Evolutionary conservation across 805 yeast genomes (phyloP).

Genomic region (Wickerhamomyces sydowiorum): DNA sequence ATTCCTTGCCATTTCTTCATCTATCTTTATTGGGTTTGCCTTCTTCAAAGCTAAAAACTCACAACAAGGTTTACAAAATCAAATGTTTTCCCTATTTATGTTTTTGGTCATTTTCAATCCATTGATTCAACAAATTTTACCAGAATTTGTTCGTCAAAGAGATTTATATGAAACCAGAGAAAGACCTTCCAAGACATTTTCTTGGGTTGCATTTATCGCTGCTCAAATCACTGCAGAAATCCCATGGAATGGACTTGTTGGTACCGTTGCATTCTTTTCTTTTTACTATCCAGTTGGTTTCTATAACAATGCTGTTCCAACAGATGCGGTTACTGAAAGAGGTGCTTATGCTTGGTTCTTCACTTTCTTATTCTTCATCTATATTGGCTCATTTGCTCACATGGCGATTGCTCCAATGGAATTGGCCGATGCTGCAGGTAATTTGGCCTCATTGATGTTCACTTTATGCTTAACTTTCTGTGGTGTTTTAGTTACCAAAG

Average conservation of each 20-base stretch:
- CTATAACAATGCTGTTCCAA: slow-evolving; percentile 57
- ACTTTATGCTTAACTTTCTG: slow-evolving; percentile 65
- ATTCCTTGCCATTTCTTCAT: slow-evolving; percentile 44
- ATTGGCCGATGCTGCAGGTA: slow-evolving; percentile 58
- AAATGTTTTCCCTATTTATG: slow-evolving; percentile 75
- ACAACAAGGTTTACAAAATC: slow-evolving; percentile 72
- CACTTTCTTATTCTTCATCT: slow-evolving; percentile 42
- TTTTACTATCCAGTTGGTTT: slow-evolving; percentile 74
- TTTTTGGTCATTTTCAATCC: slow-evolving; percentile 51
- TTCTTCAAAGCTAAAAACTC: slow-evolving; percentile 63
- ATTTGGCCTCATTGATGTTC: slow-evolving; percentile 49
- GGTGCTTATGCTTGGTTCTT: slow-evolving; percentile 51
- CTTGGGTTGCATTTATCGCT: slow-evolving; percentile 57
- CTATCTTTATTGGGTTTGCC: slow-evolving; percentile 70
- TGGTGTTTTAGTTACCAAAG: slow-evolving; percentile 65
- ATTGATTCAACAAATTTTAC: slow-evolving; percentile 56
- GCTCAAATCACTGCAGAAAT: slow-evolving; percentile 62
- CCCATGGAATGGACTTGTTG: slow-evolving; percentile 57
- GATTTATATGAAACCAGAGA: slow-evolving; percentile 68
- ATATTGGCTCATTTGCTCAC: slow-evolving; percentile 53
- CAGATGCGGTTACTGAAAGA: slow-evolving; percentile 40
- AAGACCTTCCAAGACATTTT: slow-evolving; percentile 64
- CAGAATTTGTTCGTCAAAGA: slow-evolving; percentile 56
- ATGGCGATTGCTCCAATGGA: slow-evolving; percentile 54
- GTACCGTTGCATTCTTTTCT: slow-evolving; percentile 56